Percentiles rank a stretch among this genome's conserved stretches.
Evolutionary conservation across 306 rosid species (phyloP).

Genomic region (Crataegus laevigata): DNA sequence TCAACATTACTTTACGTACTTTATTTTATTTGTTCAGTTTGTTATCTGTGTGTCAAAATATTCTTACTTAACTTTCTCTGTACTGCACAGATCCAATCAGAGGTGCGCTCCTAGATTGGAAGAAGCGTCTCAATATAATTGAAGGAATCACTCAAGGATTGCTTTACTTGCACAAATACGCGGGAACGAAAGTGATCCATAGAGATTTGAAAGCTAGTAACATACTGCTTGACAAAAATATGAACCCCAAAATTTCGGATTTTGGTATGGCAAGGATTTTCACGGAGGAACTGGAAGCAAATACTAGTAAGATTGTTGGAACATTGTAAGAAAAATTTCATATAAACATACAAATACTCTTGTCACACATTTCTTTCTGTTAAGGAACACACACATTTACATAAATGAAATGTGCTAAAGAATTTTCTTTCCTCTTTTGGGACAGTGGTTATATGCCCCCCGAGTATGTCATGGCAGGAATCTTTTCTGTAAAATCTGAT

Average conservation of each 20-base stretch:
- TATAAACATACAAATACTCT: not conserved
- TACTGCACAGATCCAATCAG: not conserved
- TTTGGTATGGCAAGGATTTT: slow-evolving; percentile 5
- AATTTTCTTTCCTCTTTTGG: not conserved
- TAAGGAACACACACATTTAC: not conserved
- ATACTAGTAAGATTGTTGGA: not conserved
- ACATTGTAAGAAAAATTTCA: not conserved
- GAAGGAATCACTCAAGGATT: slow-evolving; percentile 7
- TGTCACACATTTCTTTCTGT: not conserved
- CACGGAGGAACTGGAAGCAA: not conserved
- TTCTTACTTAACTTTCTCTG: not conserved
- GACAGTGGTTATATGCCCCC: slow-evolving; percentile 1
- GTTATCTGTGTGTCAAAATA: too few relatives aligned
- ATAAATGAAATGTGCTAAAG: not conserved
- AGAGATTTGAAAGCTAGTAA: slow-evolving; percentile 5
- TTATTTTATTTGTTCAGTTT: too few relatives aligned
- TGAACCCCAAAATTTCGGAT: not conserved
- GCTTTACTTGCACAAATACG: slow-evolving; percentile 1
- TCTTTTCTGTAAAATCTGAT: not conserved
- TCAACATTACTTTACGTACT: not conserved
- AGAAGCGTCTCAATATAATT: not conserved
- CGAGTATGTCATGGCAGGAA: not conserved
- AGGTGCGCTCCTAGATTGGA: not conserved
- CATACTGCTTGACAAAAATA: not conserved
- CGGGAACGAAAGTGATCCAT: not conserved